Percentiles rank a stretch among this genome's conserved stretches.
Conservation (phyloP, 2,329 filamentous ascomycete genomes). For the Pseudogymnoascus pannorum region DNA sequence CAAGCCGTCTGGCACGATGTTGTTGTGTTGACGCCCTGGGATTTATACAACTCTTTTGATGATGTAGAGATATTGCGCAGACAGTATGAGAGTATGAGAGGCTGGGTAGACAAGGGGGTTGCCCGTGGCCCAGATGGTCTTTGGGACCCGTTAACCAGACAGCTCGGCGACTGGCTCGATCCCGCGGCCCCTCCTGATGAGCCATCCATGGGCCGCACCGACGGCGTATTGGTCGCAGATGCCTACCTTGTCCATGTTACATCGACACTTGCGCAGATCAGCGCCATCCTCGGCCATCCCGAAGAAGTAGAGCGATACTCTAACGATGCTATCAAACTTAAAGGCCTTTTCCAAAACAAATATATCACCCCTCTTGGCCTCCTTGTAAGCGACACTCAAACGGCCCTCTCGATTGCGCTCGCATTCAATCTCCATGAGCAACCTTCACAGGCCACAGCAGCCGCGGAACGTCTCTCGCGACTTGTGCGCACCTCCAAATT, state of each 20-base stretch:
- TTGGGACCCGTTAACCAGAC: slow-evolving; percentile 33
- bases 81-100: slow-evolving; percentile 35
- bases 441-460: slow-evolving; percentile 4
- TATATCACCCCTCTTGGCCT: slow-evolving; percentile 23
- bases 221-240: slow-evolving; percentile 37
- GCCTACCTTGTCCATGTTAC: slow-evolving; percentile 41
- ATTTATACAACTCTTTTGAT: slow-evolving; percentile 33
- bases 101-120: slow-evolving; percentile 35
- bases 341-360: slow-evolving; percentile 22
- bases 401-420: slow-evolving; percentile 23
- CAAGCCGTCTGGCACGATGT: slow-evolving; percentile 38
- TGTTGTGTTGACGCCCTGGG: slow-evolving; percentile 35
- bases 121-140: slow-evolving; percentile 31
- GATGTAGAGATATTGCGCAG: slow-evolving; percentile 32
- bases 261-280: slow-evolving; percentile 31
- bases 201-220: slow-evolving; percentile 34
- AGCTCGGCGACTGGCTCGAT: slow-evolving; percentile 44
- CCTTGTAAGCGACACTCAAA: slow-evolving; percentile 25
- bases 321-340: slow-evolving; percentile 18
- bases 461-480: slow-evolving; percentile 17
- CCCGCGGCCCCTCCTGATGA: slow-evolving; percentile 37
- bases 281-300: slow-evolving; percentile 26
- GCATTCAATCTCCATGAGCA: slow-evolving; percentile 19
- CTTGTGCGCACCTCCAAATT: slow-evolving; percentile 19
- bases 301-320: slow-evolving; percentile 24